Percentiles rank a stretch among this genome's conserved stretches.
phyloP scores from a whole-genome alignment of 2,329 filamentous ascomycete genomes.

The Fusarium nanum region DNA sequence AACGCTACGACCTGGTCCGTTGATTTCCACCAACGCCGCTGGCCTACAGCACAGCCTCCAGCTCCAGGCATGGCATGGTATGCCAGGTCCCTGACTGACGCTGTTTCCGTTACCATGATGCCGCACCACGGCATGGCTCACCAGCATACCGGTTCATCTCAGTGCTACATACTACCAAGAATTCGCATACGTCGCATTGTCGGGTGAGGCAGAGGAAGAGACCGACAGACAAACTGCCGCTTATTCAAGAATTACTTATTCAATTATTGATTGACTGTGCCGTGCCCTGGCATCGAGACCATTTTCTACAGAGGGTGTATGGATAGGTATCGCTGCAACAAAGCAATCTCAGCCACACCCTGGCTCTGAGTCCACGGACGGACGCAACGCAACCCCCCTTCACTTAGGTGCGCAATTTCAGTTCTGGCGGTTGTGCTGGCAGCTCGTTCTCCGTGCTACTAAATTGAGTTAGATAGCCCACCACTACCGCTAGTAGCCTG shows the following conservation, averaged over 20 bases:
- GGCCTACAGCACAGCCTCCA: conserved; percentile 8
- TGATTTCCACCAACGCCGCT: conserved; percentile 33
- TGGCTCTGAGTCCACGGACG: conserved; percentile 29
- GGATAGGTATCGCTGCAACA: conserved; percentile 14
- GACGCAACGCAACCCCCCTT: conserved; percentile 28
- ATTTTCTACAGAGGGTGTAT: conserved; percentile 34
- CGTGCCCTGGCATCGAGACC: conserved; percentile 26
- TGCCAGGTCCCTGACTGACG: conserved; percentile 24
- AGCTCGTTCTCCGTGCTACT: conserved; percentile 15
- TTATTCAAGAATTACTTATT: not conserved
- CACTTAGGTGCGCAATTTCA: conserved; percentile 43
- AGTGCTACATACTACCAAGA: not conserved
- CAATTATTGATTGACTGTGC: conserved; percentile 17
- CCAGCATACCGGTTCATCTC: conserved; percentile 22
- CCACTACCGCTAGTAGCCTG: conserved; percentile 20
- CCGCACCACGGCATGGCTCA: conserved; percentile 20
- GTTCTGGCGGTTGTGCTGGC: conserved; percentile 26
- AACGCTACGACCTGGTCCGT: conserved; percentile 39
- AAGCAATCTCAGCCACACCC: conserved; percentile 44
- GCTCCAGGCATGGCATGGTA: not conserved
- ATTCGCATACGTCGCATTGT: not conserved
- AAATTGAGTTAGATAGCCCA: conserved; percentile 15
- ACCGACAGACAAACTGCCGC: not conserved
- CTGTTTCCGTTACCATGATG: conserved; percentile 8
- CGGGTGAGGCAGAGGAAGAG: not conserved